These are phyloP conservation scores for Evansstolkia leycettana DNA, from an alignment of 495 filamentous ascomycete genomes.

Conservation along the genomic window DNA sequence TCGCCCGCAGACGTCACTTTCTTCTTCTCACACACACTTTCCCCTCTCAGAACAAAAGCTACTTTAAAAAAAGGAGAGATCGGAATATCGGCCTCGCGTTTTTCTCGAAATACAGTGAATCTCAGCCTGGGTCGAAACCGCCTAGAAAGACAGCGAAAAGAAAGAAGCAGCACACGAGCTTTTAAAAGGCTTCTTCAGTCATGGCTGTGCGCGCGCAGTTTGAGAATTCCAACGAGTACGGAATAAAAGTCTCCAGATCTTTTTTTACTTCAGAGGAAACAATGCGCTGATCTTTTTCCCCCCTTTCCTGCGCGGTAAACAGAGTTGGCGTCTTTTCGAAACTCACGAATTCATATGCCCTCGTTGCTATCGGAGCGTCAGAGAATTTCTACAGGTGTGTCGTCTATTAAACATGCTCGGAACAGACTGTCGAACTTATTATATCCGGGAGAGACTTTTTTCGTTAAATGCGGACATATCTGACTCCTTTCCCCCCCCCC, in stretches of 20 bases:
- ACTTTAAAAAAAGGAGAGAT: too few relatives aligned
- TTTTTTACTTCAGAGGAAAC: slow-evolving; percentile 4
- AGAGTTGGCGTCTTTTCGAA: slow-evolving; percentile 95
- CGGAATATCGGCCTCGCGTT: too few relatives aligned
- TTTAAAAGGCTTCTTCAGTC: too few relatives aligned
- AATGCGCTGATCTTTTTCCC: slow-evolving; percentile 14
- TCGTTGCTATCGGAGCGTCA: slow-evolving; percentile 86
- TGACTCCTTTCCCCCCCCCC: slow-evolving; percentile 1
- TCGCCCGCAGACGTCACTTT: background rate
- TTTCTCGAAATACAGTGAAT: too few relatives aligned
- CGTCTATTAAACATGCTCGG: background rate
- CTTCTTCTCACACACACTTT: background rate
- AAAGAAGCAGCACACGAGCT: background rate
- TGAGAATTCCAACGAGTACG: slow-evolving; percentile 97
- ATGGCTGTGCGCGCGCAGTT: slow-evolving; percentile 87
- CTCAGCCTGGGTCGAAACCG: too few relatives aligned
- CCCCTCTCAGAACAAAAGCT: background rate
- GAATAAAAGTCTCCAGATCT: background rate
- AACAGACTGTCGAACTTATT: too few relatives aligned
- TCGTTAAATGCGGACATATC: background rate
- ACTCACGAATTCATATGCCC: slow-evolving; percentile 88
- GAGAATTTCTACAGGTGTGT: slow-evolving; percentile 96
- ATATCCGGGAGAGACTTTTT: too few relatives aligned
- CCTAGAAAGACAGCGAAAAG: too few relatives aligned
- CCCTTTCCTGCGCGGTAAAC: too few relatives aligned